A percentile compares a stretch with the other conserved stretches of the same genome.
Conservation (phyloP, 2,329 filamentous ascomycete species). For the Colletotrichum ledebouriae region DNA sequence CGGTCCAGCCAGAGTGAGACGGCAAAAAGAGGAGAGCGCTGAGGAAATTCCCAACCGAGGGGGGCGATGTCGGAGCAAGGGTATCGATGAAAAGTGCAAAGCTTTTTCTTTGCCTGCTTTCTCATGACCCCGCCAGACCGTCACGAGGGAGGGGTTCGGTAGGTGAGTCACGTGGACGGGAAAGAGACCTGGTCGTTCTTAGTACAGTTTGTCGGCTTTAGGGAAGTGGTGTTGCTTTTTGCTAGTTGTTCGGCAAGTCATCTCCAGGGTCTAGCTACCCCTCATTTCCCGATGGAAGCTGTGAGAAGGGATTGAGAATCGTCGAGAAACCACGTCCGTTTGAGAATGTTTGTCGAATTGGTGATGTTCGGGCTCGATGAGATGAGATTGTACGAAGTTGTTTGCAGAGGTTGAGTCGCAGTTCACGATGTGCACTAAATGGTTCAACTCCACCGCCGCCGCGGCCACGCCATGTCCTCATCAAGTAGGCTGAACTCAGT, state of each 20-base stretch:
- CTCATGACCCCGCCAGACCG: neutral
- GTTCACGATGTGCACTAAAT: too few species aligned
- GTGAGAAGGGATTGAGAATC: neutral
- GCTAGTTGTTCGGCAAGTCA: conserved; percentile 8
- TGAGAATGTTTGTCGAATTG: neutral
- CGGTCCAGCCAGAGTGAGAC: conserved; percentile 12
- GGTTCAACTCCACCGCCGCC: too few species aligned
- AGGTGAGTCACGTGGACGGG: conserved; percentile 15
- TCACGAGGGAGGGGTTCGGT: neutral
- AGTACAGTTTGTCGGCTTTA: neutral
- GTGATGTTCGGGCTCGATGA: too few species aligned
- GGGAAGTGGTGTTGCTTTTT: neutral
- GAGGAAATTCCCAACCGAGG: conserved; percentile 15
- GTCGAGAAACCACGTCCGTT: neutral
- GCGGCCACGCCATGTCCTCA: too few species aligned
- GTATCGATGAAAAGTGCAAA: conserved; percentile 10
- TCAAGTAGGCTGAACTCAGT: too few species aligned
- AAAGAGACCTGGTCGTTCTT: too few species aligned
- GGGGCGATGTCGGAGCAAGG: conserved; percentile 36
- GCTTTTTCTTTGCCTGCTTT: neutral
- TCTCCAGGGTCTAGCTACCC: neutral
- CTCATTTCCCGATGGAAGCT: neutral
- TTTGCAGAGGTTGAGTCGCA: too few species aligned
- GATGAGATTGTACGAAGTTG: neutral
- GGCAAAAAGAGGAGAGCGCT: conserved; percentile 21